Conservation (phyloP, 768 basidiomycete species). For the Rhodotorula babjevae region DNA sequence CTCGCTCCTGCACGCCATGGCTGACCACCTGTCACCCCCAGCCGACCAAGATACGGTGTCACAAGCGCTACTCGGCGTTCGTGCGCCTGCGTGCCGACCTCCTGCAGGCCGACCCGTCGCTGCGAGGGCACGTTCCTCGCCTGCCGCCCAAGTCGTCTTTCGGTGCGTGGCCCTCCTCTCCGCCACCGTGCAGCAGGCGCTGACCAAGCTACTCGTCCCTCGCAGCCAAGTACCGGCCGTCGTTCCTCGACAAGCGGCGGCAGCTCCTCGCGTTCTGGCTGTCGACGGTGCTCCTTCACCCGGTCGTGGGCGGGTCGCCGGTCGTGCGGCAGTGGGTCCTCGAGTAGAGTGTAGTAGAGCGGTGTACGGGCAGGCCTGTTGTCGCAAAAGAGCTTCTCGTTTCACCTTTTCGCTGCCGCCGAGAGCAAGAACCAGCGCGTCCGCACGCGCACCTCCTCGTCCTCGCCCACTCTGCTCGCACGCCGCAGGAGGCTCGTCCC, state of each 20-base stretch:
- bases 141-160: constrained; percentile 41
- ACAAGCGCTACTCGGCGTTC: constrained; percentile 43
- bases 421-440: background rate
- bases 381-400: background rate
- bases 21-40: background rate
- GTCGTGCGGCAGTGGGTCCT: constrained; percentile 24
- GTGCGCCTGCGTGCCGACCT: constrained; percentile 38
- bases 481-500: background rate
- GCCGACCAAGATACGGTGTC: constrained; percentile 28
- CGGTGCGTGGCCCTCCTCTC: too few relatives aligned
- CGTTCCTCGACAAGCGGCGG: constrained; percentile 40
- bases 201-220: too few relatives aligned
- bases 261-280: constrained; percentile 39
- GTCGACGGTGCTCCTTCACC: constrained; percentile 27
- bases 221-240: constrained; percentile 41
- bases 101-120: constrained; percentile 16
- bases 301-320: constrained; percentile 15
- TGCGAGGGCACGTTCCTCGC: constrained; percentile 22
- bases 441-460: background rate
- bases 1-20: background rate
- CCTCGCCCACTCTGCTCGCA: background rate
- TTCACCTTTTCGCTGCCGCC: background rate
- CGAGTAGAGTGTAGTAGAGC: constrained; percentile 2
- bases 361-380: background rate
- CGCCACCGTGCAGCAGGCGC: too few relatives aligned